These are phyloP conservation scores for Bipolaris bicolor DNA, from an alignment of 2,329 filamentous ascomycete species.

Conservation along the genomic window DNA sequence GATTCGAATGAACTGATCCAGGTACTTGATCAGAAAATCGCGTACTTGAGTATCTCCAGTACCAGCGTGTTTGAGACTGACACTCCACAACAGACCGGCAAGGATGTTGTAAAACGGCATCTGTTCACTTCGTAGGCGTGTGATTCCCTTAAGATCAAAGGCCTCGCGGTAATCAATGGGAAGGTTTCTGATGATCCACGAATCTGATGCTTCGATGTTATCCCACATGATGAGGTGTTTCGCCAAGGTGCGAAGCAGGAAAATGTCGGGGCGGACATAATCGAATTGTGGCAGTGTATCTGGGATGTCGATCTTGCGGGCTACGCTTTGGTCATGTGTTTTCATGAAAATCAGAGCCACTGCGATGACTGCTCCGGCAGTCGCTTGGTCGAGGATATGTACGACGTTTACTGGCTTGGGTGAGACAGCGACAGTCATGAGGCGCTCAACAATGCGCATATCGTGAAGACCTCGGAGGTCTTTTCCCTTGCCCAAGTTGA, in stretches of 20 bases:
- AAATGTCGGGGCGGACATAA: slow-evolving; percentile 90
- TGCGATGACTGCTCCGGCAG: slow-evolving; percentile 89
- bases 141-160: slow-evolving; percentile 65
- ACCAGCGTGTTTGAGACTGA: slow-evolving; percentile 56
- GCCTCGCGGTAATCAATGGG: slow-evolving; percentile 71
- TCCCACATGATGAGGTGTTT: slow-evolving; percentile 95
- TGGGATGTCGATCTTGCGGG: slow-evolving; percentile 90
- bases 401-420: slow-evolving; percentile 91
- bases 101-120: slow-evolving; percentile 93
- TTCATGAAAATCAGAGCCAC: slow-evolving; percentile 96
- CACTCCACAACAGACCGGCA: slow-evolving; percentile 80
- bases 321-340: slow-evolving; percentile 84
- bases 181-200: slow-evolving; percentile 78
- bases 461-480: slow-evolving; percentile 89
- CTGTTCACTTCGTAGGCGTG: slow-evolving; percentile 75
- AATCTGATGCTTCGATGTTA: slow-evolving; percentile 71
- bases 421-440: slow-evolving; percentile 83
- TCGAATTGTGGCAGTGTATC: slow-evolving; percentile 91
- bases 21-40: slow-evolving; percentile 80
- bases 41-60: slow-evolving; percentile 68
- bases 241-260: slow-evolving; percentile 86
- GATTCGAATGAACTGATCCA: slow-evolving; percentile 85
- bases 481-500: slow-evolving; percentile 90
- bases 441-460: slow-evolving; percentile 88
- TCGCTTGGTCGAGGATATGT: slow-evolving; percentile 90